These are phyloP conservation scores for Acrocalymma vagum DNA, from an alignment of 2,329 filamentous ascomycete species.

Conservation along the genomic window DNA sequence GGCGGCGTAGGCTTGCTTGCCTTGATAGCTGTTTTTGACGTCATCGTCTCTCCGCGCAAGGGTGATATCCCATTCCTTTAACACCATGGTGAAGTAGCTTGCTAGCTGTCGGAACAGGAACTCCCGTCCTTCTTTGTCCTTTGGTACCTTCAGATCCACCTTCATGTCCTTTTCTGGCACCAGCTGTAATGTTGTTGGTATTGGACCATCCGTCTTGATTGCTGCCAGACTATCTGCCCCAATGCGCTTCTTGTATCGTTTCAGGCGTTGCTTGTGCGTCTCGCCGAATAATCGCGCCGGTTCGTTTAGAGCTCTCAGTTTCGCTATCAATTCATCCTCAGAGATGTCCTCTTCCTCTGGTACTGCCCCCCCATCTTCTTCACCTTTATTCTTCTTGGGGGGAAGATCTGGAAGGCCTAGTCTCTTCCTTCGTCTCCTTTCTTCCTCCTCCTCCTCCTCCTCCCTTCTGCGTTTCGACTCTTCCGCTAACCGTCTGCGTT, in stretches of 20 bases:
- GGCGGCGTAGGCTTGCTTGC: conserved; percentile 81
- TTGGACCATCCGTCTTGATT: conserved; percentile 75
- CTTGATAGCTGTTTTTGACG: conserved; percentile 76
- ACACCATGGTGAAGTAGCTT: conserved; percentile 96
- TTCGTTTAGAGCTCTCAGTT: conserved; percentile 75
- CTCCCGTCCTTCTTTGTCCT: conserved; percentile 70
- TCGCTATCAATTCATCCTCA: conserved; percentile 73
- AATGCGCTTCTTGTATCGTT: conserved; percentile 73
- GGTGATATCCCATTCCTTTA: conserved; percentile 84
- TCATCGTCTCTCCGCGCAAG: conserved; percentile 67
- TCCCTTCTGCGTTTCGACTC: conserved; percentile 76
- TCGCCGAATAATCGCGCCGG: conserved; percentile 85
- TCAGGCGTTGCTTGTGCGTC: conserved; percentile 71
- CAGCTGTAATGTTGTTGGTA: conserved; percentile 82
- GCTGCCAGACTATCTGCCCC: conserved; percentile 51
- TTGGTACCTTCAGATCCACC: conserved; percentile 67
- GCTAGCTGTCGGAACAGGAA: conserved; percentile 88
- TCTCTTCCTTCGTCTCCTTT: conserved; percentile 75
- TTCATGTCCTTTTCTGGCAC: conserved; percentile 92
- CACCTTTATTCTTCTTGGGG: conserved; percentile 56
- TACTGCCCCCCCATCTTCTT: conserved; percentile 51
- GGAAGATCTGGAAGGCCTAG: conserved; percentile 81
- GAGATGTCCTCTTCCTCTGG: conserved; percentile 68
- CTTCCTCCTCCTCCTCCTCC: conserved; percentile 77
- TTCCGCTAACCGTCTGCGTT: conserved; percentile 81